Conservation (phyloP, 176 grass and related monocot species). For the Thalia dealbata region DNA sequence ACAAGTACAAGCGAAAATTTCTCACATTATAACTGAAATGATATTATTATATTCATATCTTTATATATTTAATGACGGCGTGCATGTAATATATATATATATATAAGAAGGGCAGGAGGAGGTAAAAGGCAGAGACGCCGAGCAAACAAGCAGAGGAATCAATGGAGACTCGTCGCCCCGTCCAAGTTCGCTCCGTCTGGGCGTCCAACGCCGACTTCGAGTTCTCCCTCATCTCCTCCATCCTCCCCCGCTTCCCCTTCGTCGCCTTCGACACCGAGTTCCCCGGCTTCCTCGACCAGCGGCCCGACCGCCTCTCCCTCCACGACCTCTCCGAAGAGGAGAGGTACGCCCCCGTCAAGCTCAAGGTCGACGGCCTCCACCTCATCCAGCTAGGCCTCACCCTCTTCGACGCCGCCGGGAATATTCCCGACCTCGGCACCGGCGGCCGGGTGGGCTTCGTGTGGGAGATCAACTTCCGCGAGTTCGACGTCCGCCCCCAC, state of each 20-base stretch:
- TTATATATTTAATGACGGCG: too few relatives aligned
- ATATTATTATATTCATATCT: too few relatives aligned
- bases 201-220: neutral
- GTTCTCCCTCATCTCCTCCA: neutral
- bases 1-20: too few relatives aligned
- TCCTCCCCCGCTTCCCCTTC: neutral
- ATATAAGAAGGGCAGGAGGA: too few relatives aligned
- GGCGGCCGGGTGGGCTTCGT: neutral
- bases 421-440: neutral
- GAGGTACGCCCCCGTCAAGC: neutral
- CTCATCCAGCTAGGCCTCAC: slow-evolving; percentile 12
- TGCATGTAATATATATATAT: too few relatives aligned
- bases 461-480: slow-evolving; percentile 9
- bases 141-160: too few relatives aligned
- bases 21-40: too few relatives aligned
- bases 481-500: neutral
- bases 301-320: too few relatives aligned
- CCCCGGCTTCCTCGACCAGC: neutral
- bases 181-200: neutral
- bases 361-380: slow-evolving; percentile 1
- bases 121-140: too few relatives aligned
- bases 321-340: neutral
- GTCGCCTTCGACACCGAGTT: slow-evolving; percentile 10
- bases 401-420: neutral
- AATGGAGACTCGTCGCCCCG: too few relatives aligned